Evolutionary conservation across 1,139 yeast genomes (phyloP), one percentile per base, ranked within the genome.

Genomic region (Debaryomyces singareniensis): DNA sequence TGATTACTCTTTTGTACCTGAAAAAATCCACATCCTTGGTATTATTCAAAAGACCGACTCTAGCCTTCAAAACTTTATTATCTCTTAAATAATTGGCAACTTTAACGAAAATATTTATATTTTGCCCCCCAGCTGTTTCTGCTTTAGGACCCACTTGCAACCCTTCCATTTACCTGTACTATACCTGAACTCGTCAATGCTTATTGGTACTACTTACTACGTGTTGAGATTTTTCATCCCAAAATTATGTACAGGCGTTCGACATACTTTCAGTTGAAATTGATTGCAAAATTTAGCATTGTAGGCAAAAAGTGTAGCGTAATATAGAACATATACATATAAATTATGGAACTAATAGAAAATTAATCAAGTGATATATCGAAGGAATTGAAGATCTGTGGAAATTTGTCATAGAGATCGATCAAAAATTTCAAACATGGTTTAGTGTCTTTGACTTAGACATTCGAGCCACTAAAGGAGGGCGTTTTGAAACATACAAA

Each of bases 1-100:
- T 68, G 11, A 75, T 61, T 27, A 86, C 81, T 46, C 98, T 72
- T 55, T 93, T 91, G 53, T 67, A 83, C 44, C 95, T 70, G 71
- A 91, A 91, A 53, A 91, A 89, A 37, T 85, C 94, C 25, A 75
- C 71, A 33, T 67, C 72, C 22, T 75, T 74, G 38, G 74, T 72
- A 32, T 81, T 81, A 46, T 78, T 78, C 33, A 84, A 62, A 26
- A 81, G 60, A 5, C 96, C 97, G 35, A 76, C 74, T 47, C 98
- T 77, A 51, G 77, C 82, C 51, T 91, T 91, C 42, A 91, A 66
- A 16, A 60, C 56, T 26, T 66, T 52, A 51, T 82, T 72, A 44
- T 76, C 75, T 40, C 91, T 77, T 36, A 87, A 61, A 39, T 69
- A 83, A 35, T 72, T 70, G 26, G 95, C 96, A 32, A 89, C 58